Base-by-base conservation (phyloP, 106 monocot genomes). In the Acanthochlamys bracteata region DNA sequence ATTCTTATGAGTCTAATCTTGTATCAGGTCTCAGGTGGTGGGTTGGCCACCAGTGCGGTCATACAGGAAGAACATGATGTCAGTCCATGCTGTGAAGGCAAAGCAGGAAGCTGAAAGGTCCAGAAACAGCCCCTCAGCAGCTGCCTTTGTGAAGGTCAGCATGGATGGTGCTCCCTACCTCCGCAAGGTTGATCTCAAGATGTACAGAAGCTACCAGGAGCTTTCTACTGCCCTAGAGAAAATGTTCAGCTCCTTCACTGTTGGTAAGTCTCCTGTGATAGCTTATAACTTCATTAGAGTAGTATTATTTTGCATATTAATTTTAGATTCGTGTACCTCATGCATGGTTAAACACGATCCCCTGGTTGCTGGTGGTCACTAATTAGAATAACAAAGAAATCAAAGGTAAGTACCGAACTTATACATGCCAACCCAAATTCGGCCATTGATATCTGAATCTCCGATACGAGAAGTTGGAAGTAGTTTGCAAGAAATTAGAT, bases 81-180 rank as follows among this genome's bases (percentile, higher is more conserved):
- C 76, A 24, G 72, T 63, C 33, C 73, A 85, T 11, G 69, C 80
- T 7, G 66, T 57, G 22, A 78, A 82, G 69, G 69, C 40, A 7
- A 63, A 22, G 23, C 66, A 69, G 26, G 69, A 76, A 0, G 75
- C 57, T 0, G 65, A 59, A 17, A 79, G 75, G 52, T 51, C 63
- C 58, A 60, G 57, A 46, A 71, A 25, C 20, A 41, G 7, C 16
- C 26, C 56, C 1, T 51, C 69, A 33, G 33, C 33, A 7, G 81
- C 73, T 20, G 64, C 80, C 47, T 73, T 75, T 47, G 78, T 89
- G 55, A 89, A 89, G 75, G 88, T 89, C n/a, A 89, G 88, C 88
- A 84, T 89, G 84, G 88, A 89, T 46, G 88, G 88, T 19, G 88
- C 84, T 7, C 88, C 88, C 3, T 89, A 89, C 53, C 84, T 89